Percentiles rank a stretch among this genome's conserved stretches.
Evolutionary conservation across 139 green algal genomes (phyloP).

Genomic region (Ulvella scutata): DNA sequence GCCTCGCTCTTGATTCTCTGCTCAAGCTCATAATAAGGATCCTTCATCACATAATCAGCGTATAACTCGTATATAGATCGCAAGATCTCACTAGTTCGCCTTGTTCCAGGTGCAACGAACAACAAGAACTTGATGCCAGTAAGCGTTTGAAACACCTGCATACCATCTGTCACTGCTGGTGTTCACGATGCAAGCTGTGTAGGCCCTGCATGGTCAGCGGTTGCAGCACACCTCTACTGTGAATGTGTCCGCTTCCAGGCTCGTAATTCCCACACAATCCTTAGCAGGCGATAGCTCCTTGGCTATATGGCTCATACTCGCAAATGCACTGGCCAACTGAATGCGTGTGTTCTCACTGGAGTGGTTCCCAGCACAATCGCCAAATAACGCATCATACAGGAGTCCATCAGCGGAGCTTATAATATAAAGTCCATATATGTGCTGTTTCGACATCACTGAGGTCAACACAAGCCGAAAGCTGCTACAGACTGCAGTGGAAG

Average conservation of each 20-base stretch:
- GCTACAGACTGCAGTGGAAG: no score
- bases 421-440: neutral
- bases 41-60: neutral
- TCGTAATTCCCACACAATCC: neutral
- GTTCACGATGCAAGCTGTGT: neutral
- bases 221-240: neutral
- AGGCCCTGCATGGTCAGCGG: neutral
- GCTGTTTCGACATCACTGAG: no score
- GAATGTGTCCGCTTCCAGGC: neutral
- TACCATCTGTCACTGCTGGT: neutral
- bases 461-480: no score
- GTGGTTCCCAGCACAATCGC: neutral
- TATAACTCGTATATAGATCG: neutral
- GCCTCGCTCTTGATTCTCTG: neutral
- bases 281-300: neutral
- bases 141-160: neutral
- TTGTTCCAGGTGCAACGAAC: neutral
- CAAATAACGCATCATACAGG: neutral
- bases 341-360: neutral
- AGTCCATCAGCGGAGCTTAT: neutral
- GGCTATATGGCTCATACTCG: neutral
- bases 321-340: neutral
- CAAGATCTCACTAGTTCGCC: neutral
- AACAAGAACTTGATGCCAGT: neutral
- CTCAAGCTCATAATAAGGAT: neutral